phyloP scores from a whole-genome alignment of 805 yeast species.

The Metschnikowia hibisci region DNA sequence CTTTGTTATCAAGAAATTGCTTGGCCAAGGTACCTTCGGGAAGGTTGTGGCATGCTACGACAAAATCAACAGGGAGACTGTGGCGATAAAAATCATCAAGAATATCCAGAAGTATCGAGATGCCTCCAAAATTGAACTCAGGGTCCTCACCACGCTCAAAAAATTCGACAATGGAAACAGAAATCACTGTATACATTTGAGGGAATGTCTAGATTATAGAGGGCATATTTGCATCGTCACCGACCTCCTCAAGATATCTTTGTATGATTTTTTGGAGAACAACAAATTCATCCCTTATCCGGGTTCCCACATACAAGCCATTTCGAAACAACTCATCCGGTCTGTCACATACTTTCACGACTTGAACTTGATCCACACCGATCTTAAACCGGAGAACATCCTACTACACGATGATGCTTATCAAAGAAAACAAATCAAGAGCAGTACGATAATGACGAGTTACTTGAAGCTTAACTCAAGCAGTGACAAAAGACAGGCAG shows the following conservation, averaged over 20 bases:
- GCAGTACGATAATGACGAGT: slow-evolving; percentile 32
- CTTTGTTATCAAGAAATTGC: slow-evolving; percentile 58
- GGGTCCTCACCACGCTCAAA: slow-evolving; percentile 73
- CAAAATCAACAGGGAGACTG: slow-evolving; percentile 49
- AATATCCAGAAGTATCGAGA: slow-evolving; percentile 93
- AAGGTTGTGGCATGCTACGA: slow-evolving; percentile 86
- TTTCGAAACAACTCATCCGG: slow-evolving; percentile 78
- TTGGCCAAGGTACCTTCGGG: slow-evolving; percentile 94
- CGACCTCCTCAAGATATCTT: slow-evolving; percentile 75
- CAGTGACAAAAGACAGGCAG: slow-evolving; percentile 12
- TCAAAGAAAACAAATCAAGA: slow-evolving; percentile 32
- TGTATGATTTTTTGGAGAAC: slow-evolving; percentile 84
- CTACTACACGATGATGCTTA: slow-evolving; percentile 56
- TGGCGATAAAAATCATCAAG: slow-evolving; percentile 89
- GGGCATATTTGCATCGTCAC: slow-evolving; percentile 95
- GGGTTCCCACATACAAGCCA: slow-evolving; percentile 85
- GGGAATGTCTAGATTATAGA: slow-evolving; percentile 87
- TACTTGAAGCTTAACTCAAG: slow-evolving; percentile 23
- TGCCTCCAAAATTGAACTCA: slow-evolving; percentile 87
- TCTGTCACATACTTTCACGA: slow-evolving; percentile 89
- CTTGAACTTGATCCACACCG: slow-evolving; percentile 88
- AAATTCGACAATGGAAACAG: slow-evolving; percentile 63
- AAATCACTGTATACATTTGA: slow-evolving; percentile 78
- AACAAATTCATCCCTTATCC: slow-evolving; percentile 90
- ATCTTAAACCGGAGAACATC: slow-evolving; percentile 93